Base-by-base conservation (phyloP, 306 rosid species). In the Quercus cerris region DNA sequence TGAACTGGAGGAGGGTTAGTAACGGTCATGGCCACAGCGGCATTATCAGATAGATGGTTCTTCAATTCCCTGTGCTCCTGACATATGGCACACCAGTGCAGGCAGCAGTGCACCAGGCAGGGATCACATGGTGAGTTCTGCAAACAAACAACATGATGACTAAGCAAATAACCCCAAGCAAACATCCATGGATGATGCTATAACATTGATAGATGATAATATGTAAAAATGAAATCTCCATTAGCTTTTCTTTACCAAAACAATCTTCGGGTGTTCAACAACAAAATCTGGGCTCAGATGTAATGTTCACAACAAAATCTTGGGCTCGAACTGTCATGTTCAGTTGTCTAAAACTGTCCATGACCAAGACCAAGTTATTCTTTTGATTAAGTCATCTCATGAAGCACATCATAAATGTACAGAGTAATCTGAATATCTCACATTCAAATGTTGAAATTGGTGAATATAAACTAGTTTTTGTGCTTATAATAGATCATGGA, bases 91-190 rank as follows among this genome's bases (percentile, higher is more conserved):
- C 90, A 88, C 90, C 85, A 86, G 74, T 88, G 90, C 84, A 88
- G 11, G 80, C 87, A 80, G 76, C 88, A 88, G 75, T 84, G 90
- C 85, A 88, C 92, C 78, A 88, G 68, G 87, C 92, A 88, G 28
- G 90, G 90, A 71, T 88, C 92, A 82, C 88, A 88, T 9, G 88
- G 92, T 52, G 90, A 86, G 79, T 86, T 82, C 90, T 88, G 82
- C 68, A 80, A 52, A 22, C 15, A 77, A 64, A 52, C 33, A 78
- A 46, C 28, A 76, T 18, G 72, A 56, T 20, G 17, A 23, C 59
- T 67, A 68, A 77, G 49, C 20, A 79, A 46, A 35, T 5, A 11
- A 57, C 15, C 57, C 20, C 12, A 11, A 44, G 56, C 54, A 28
- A 46, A 19, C 5, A 25, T 3, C 12, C 20, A 61, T 23, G 8